Evolutionary conservation across 1,284 basidiomycete species (phyloP).

Genomic region (Marasmius sp.): DNA sequence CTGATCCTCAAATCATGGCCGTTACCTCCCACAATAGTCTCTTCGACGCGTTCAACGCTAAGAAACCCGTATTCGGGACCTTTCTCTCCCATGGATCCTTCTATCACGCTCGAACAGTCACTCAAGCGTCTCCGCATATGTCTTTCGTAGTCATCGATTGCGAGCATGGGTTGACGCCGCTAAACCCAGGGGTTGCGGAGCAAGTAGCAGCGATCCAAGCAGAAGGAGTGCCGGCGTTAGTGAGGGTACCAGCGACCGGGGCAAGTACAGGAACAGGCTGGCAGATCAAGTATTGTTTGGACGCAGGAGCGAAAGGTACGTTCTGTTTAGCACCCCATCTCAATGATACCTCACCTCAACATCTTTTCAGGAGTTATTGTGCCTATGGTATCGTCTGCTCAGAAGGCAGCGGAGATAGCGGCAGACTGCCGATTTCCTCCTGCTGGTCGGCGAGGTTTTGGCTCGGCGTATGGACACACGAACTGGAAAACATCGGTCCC

Average conservation of each 20-base stretch:
- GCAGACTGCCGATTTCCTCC: conserved; percentile 59
- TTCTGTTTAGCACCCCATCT: neutral
- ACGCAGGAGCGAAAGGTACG: conserved; percentile 61
- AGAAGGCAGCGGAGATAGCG: conserved; percentile 57
- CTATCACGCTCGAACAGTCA: conserved; percentile 55
- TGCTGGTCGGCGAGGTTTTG: conserved; percentile 57
- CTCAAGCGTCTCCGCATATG: conserved; percentile 52
- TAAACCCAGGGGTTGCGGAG: conserved; percentile 56
- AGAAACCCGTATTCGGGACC: conserved; percentile 66
- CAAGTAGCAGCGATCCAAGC: conserved; percentile 49
- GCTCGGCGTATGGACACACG: conserved; percentile 57
- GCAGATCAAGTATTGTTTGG: conserved; percentile 70
- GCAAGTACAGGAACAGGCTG: conserved; percentile 51
- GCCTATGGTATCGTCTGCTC: conserved; percentile 62
- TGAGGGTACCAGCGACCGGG: conserved; percentile 63
- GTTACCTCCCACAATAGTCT: conserved; percentile 35
- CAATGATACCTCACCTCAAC: neutral
- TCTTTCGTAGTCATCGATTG: conserved; percentile 67
- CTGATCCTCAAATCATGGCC: too few relatives aligned
- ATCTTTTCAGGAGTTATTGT: conserved; percentile 34
- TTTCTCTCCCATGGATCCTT: conserved; percentile 63
- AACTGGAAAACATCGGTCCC: conserved; percentile 49
- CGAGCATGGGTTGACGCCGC: conserved; percentile 59
- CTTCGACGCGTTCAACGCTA: conserved; percentile 44
- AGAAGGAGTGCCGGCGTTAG: conserved; percentile 49